These are phyloP conservation scores for Mortierella sp. DNA, from an alignment of 371 early-diverging fungal genomes.

Conservation along the genomic window DNA sequence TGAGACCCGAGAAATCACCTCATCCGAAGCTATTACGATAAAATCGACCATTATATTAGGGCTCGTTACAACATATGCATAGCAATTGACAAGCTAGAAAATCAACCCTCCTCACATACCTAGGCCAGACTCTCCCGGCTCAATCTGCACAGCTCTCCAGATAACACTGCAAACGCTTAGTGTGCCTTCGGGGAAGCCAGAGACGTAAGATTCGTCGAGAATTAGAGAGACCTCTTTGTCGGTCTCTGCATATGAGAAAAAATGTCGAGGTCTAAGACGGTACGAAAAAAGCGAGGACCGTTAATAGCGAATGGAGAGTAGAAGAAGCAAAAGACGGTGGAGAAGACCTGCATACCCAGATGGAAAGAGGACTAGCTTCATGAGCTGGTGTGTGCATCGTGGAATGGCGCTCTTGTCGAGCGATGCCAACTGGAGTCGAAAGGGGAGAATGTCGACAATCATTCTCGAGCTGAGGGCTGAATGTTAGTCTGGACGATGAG, in stretches of 20 bases:
- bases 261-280: constrained; percentile 35
- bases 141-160: constrained; percentile 54
- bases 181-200: constrained; percentile 40
- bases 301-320: neutral
- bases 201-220: constrained; percentile 42
- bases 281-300: neutral
- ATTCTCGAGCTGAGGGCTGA: constrained; percentile 9
- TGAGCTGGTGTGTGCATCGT: constrained; percentile 55
- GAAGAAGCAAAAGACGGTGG: too few species aligned
- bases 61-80: neutral
- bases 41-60: neutral
- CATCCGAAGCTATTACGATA: constrained; percentile 29
- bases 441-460: constrained; percentile 57
- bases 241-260: constrained; percentile 56
- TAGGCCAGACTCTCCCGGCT: constrained; percentile 53
- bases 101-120: constrained; percentile 25
- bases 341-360: constrained; percentile 27
- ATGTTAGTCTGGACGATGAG: neutral
- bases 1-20: constrained; percentile 49
- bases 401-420: constrained; percentile 49
- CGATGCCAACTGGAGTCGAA: constrained; percentile 48
- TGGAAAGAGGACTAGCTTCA: constrained; percentile 54
- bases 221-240: constrained; percentile 54
- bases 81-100: neutral
- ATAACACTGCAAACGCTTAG: constrained; percentile 42